Conservation (phyloP, 768 basidiomycete species). For the Russula compacta region DNA sequence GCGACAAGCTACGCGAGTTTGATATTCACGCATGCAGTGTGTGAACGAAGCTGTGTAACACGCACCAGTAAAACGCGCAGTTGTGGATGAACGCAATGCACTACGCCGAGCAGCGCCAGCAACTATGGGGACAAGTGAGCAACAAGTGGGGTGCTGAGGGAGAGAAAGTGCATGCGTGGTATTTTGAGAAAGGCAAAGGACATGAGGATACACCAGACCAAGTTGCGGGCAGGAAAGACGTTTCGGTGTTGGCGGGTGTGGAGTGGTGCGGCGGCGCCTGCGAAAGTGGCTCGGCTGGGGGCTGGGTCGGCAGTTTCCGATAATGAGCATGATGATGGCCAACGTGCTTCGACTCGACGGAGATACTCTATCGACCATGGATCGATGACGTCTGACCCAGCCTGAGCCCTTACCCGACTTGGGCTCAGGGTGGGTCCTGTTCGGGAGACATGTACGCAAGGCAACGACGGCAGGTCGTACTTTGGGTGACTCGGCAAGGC, state of each 20-base stretch:
- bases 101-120: conserved; percentile 5
- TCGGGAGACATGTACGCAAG: neutral
- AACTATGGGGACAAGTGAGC: conserved; percentile 1
- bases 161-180: neutral
- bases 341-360: neutral
- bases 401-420: neutral
- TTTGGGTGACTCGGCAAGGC: conserved; percentile 6
- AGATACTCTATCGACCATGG: conserved; percentile 8
- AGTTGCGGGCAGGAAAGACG: no score
- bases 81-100: neutral
- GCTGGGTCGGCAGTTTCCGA: neutral
- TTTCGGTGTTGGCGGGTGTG: neutral
- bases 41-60: neutral
- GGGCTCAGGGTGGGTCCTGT: conserved; percentile 7
- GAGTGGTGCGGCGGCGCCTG: neutral
- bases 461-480: neutral
- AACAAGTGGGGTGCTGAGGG: neutral
- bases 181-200: conserved; percentile 6
- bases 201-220: conserved; percentile 7
- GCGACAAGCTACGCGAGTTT: conserved; percentile 36
- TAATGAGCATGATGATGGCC: neutral
- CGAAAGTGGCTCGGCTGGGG: neutral
- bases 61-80: conserved; percentile 1
- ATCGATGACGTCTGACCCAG: conserved; percentile 12
- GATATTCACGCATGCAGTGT: neutral